Conservation (phyloP, 228 moss, liverwort and hornwort genomes). For the Sphagnum fallax region DNA sequence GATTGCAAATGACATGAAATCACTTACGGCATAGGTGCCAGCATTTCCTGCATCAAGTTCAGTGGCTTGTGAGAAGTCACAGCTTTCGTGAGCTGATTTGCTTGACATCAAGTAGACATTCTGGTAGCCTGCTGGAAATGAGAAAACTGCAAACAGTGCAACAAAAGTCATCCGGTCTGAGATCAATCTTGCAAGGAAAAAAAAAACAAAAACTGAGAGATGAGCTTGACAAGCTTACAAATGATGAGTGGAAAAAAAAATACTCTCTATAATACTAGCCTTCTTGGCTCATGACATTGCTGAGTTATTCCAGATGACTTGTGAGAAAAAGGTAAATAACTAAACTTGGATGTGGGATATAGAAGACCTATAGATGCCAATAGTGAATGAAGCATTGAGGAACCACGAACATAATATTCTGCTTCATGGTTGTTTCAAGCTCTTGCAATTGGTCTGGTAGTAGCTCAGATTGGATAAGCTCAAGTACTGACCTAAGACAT, state of each 20-base stretch:
- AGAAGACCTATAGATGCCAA: background rate
- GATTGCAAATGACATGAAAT: no score
- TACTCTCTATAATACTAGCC: background rate
- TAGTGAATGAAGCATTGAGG: background rate
- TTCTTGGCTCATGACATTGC: no score
- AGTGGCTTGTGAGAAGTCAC: constrained; percentile 26
- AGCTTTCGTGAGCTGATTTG: constrained; percentile 14
- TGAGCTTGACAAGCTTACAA: background rate
- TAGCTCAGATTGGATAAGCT: no score
- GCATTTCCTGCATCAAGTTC: constrained; percentile 31
- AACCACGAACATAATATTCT: background rate
- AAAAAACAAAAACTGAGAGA: background rate
- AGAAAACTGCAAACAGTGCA: constrained; percentile 22
- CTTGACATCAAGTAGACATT: constrained; percentile 29
- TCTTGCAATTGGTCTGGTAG: no score
- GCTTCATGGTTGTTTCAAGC: no score
- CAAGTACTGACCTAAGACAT: constrained; percentile 21
- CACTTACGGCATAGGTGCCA: constrained; percentile 22
- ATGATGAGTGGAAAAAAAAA: background rate
- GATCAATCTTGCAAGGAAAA: background rate
- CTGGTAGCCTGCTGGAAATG: constrained; percentile 27
- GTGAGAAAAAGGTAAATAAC: background rate
- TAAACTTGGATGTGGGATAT: background rate
- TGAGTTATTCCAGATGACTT: no score
- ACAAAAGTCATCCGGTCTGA: background rate